A percentile compares a stretch with the other conserved stretches of the same genome.
phyloP scores from a whole-genome alignment of 1,139 yeast genomes.

The Yamadazyma buinensis region DNA sequence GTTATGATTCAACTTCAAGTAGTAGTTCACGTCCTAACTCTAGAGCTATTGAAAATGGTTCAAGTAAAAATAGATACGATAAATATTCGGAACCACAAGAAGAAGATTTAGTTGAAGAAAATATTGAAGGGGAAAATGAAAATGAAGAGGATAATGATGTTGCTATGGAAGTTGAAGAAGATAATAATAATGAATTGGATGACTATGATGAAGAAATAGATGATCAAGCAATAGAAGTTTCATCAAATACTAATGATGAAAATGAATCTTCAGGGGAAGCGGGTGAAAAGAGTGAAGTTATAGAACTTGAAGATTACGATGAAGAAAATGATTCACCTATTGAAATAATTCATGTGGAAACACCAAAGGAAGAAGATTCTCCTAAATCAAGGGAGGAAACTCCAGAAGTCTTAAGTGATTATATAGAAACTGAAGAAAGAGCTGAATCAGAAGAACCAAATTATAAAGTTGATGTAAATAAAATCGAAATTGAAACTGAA shows the following conservation, averaged over 20 bases:
- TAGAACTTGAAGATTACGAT: neutral
- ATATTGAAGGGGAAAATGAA: constrained; percentile 1
- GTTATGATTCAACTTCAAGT: constrained; percentile 21
- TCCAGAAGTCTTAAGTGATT: neutral
- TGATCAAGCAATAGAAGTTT: constrained; percentile 1
- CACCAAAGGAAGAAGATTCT: too few species aligned
- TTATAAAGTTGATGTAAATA: neutral
- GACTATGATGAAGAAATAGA: neutral
- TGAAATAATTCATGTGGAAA: too few species aligned
- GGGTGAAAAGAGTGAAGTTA: neutral
- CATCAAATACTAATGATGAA: constrained; percentile 3
- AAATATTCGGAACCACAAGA: constrained; percentile 23
- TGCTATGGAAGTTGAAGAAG: constrained; percentile 7
- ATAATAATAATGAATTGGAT: constrained; percentile 1
- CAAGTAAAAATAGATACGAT: constrained; percentile 24
- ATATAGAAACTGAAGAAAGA: neutral
- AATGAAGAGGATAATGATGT: constrained; percentile 4
- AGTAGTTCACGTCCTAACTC: constrained; percentile 17
- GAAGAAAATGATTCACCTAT: too few species aligned
- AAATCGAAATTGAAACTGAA: neutral
- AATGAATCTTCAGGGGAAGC: too few species aligned
- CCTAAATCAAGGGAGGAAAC: too few species aligned
- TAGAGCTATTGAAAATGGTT: constrained; percentile 17
- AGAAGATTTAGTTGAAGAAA: constrained; percentile 6
- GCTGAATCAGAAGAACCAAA: neutral